Evolutionary conservation across 768 basidiomycete genomes (phyloP).

Genomic region (Lentinula edodes): DNA sequence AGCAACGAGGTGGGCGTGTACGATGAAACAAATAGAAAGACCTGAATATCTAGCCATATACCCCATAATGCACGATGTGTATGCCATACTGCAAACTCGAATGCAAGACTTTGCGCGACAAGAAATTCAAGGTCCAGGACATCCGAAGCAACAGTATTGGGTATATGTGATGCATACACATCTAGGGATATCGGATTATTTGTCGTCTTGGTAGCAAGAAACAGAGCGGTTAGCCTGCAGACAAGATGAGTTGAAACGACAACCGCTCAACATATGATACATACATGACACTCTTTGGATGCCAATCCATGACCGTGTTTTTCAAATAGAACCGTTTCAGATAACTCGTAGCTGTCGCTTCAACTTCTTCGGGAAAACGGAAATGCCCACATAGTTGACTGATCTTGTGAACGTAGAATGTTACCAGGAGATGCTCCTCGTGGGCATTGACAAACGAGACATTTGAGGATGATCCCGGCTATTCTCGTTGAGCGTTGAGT

Average conservation of each 20-base stretch:
- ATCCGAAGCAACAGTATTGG: slow-evolving; percentile 73
- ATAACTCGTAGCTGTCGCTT: slow-evolving; percentile 88
- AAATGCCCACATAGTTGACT: slow-evolving; percentile 80
- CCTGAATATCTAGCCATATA: slow-evolving; percentile 84
- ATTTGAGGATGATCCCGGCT: slow-evolving; percentile 69
- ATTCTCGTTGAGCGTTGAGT: slow-evolving; percentile 13
- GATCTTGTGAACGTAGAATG: slow-evolving; percentile 85
- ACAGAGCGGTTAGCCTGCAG: slow-evolving; percentile 86
- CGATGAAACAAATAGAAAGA: slow-evolving; percentile 18
- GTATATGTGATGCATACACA: slow-evolving; percentile 76
- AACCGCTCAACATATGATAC: slow-evolving; percentile 17
- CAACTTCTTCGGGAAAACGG: slow-evolving; percentile 86
- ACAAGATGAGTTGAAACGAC: slow-evolving; percentile 4
- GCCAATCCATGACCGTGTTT: slow-evolving; percentile 99
- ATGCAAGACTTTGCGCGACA: slow-evolving; percentile 88
- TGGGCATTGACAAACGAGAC: slow-evolving; percentile 72
- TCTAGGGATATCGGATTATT: slow-evolving; percentile 90
- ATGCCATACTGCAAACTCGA: slow-evolving; percentile 94
- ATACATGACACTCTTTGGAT: slow-evolving; percentile 97
- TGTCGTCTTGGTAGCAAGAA: slow-evolving; percentile 96
- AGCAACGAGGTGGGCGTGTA: background rate
- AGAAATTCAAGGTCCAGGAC: slow-evolving; percentile 94
- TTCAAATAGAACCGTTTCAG: slow-evolving; percentile 95
- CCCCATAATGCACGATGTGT: slow-evolving; percentile 87
- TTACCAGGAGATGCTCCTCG: slow-evolving; percentile 87